Evolutionary conservation across 1,284 basidiomycete species (phyloP).

Genomic region (Phellopilus nigrolimitatus): DNA sequence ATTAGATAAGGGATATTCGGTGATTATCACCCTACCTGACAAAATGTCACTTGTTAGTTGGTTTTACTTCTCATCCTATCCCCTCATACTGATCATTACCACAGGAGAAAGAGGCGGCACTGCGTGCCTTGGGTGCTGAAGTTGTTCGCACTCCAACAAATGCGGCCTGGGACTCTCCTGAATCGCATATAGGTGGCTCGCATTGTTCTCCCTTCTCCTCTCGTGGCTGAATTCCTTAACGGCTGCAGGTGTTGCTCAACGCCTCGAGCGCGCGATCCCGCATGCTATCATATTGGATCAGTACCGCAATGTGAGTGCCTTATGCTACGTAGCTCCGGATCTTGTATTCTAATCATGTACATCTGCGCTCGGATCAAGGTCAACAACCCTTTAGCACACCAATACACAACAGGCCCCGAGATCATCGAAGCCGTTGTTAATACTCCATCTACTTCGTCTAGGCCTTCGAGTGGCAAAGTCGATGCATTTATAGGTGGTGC

Average conservation of each 20-base stretch:
- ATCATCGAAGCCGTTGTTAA: conserved; percentile 73
- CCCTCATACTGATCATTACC: not conserved
- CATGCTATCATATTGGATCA: conserved; percentile 91
- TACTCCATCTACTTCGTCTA: conserved; percentile 51
- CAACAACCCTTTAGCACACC: conserved; percentile 90
- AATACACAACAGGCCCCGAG: conserved; percentile 82
- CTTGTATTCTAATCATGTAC: conserved; percentile 16
- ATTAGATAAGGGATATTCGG: conserved; percentile 78
- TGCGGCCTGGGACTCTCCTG: conserved; percentile 79
- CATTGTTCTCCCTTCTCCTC: conserved; percentile 33
- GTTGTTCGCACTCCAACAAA: conserved; percentile 93
- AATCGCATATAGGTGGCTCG: conserved; percentile 84
- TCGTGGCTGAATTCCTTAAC: conserved; percentile 81
- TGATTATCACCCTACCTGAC: conserved; percentile 93
- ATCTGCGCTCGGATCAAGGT: conserved; percentile 33
- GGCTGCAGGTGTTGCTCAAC: conserved; percentile 77
- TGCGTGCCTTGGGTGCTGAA: conserved; percentile 89
- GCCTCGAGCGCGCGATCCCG: conserved; percentile 76
- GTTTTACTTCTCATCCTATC: not conserved
- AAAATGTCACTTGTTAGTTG: conserved; percentile 84
- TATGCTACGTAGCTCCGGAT: not conserved
- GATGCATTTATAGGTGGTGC: conserved; percentile 86
- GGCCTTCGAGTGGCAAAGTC: conserved; percentile 66
- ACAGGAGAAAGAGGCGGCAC: conserved; percentile 89
- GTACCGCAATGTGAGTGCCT: conserved; percentile 62